Evolutionary conservation across 306 rosid genomes (phyloP), one percentile per base, ranked within the genome.

Genomic region (Acmispon strigosus): DNA sequence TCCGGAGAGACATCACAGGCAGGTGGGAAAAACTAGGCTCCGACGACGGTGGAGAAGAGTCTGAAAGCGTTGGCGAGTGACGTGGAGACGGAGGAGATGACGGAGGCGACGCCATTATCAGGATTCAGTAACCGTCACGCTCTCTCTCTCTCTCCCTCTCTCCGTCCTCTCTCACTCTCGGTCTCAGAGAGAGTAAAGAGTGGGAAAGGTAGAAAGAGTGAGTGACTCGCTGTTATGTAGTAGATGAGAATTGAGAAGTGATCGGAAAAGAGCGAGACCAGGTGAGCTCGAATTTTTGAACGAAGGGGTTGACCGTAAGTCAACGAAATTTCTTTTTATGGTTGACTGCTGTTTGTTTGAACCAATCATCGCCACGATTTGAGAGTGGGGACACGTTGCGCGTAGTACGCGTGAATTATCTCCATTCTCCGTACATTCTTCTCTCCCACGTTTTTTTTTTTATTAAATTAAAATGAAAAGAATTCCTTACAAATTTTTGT

Each of bases 1-100:
- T 62, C 32, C 86, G 84, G 78, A 81, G 74, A 54, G 88, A 41
- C 89, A 82, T 82, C 13, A 92, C 82, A 1, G 96, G 96, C 5
- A 92, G 89, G 36, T 85, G 57, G 18, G 92, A 76, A 82, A 87
- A 89, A 7, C 66, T 63, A 17, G 79, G 64, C 37, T 77, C 10
- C 8, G 79, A 5, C 10, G 78, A 61, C 8, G 81, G 69, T 6
- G 84, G 24, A 3, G 75, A 60, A 36, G 87, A 15, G 66, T 41
- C 7, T 7, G 41, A n/a, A n/a, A n/a, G n/a, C n/a, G n/a, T n/a
- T n/a, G n/a, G n/a, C n/a, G n/a, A n/a, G n/a, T n/a, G n/a, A n/a
- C n/a, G n/a, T n/a, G n/a, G n/a, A n/a, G n/a, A 36, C 2, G 77
- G 4, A 12, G 76, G 50, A 49, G 74, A 19, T n/a, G 73, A 34